Conservation (phyloP, 805 yeast genomes). For the Scheffersomyces spartinae region DNA sequence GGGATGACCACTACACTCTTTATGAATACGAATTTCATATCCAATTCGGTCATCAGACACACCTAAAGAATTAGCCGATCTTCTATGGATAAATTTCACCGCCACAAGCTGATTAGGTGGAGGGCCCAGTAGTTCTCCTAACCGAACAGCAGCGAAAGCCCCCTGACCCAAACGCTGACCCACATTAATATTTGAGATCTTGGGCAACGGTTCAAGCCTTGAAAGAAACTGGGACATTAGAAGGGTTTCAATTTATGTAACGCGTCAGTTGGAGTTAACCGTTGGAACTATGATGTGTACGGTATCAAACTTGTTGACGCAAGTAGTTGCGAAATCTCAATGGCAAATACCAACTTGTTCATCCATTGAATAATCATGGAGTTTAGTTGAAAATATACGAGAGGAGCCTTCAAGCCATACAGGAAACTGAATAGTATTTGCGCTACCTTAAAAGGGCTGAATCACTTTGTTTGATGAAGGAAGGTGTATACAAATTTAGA, state of each 20-base stretch:
- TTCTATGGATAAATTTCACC: constrained; percentile 42
- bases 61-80: constrained; percentile 21
- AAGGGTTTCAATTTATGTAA: neutral
- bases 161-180: constrained; percentile 57
- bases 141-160: constrained; percentile 53
- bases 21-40: constrained; percentile 49
- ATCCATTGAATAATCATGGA: constrained; percentile 6
- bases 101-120: constrained; percentile 43
- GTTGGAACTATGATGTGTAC: neutral
- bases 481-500: no score
- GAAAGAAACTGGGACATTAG: constrained; percentile 21
- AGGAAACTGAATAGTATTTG: no score
- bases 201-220: constrained; percentile 37
- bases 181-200: constrained; percentile 30
- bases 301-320: constrained; percentile 1
- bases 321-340: constrained; percentile 12
- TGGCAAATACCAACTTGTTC: constrained; percentile 4
- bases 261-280: constrained; percentile 10
- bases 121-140: constrained; percentile 20
- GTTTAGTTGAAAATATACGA: constrained; percentile 5
- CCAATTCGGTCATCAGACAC: constrained; percentile 26
- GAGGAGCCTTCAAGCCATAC: no score
- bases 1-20: constrained; percentile 44
- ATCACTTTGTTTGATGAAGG: no score
- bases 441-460: no score